A percentile compares a stretch with the other conserved stretches of the same genome.
Conservation (phyloP, 129 eudicot species). For the Helianthus annuus region HanXRQr2.0-SUNRISE NC_035438.2:128168589-128169088, state of each 20-base stretch:
- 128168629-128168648: no score
- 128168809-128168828: no score
- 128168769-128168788: no score
- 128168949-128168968: neutral
- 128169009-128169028: constrained; percentile 85
- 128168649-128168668: no score
- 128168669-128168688: no score
- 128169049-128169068: constrained; percentile 93
- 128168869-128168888: constrained; percentile 82
- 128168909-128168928: constrained; percentile 16
- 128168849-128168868: constrained; percentile 96
- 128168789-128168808: no score
- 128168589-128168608: no score
- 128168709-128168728: no score
- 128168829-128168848: constrained; percentile 6
- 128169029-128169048: constrained; percentile 94
- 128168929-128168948: constrained; percentile 2
- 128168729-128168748: no score
- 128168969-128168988: neutral
- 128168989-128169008: constrained; percentile 63
- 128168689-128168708: no score
- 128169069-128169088: constrained; percentile 95
- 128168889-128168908: constrained; percentile 81
- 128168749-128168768: no score
- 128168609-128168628: no score